Evolutionary conservation across 352 stramenopile species (phyloP).

Genomic region (Phytopythium litorale): DNA sequence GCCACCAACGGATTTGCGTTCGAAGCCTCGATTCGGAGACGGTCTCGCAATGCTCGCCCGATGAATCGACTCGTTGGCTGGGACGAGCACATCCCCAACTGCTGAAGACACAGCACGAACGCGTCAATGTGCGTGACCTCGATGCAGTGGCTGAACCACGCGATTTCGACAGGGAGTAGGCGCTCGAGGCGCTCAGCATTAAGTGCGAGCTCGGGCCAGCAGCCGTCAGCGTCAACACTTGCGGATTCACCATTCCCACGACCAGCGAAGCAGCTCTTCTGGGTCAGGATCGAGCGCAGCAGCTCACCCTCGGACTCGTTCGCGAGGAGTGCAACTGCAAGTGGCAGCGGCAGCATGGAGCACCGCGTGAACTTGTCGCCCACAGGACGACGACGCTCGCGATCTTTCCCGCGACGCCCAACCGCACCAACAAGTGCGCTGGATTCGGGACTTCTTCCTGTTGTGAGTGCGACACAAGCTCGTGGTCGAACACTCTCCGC

Average conservation of each 20-base stretch:
- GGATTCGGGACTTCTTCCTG: neutral
- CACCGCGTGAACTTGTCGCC: conserved; percentile 20
- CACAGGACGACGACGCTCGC: neutral
- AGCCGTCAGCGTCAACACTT: conserved; percentile 11
- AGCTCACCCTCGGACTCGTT: conserved; percentile 61
- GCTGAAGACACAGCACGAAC: conserved; percentile 57
- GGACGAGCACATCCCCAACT: conserved; percentile 50
- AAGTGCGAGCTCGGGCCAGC: conserved; percentile 60
- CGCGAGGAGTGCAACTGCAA: conserved; percentile 55
- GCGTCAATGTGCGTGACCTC: conserved; percentile 54
- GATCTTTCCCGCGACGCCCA: neutral
- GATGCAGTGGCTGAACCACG: conserved; percentile 44
- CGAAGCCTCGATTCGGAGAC: conserved; percentile 43
- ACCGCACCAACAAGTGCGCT: neutral
- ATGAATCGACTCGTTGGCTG: conserved; percentile 49
- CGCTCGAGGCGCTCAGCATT: conserved; percentile 52
- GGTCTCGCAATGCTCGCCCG: conserved; percentile 51
- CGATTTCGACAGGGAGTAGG: conserved; percentile 50
- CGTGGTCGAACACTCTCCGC: neutral
- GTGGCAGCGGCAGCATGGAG: conserved; percentile 53
- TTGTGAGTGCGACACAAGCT: neutral
- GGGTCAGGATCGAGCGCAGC: conserved; percentile 28
- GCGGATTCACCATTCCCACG: neutral
- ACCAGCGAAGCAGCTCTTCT: conserved; percentile 11
- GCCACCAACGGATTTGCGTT: conserved; percentile 29